Conservation (phyloP, 2,329 filamentous ascomycete species). For the Ceratocystis papillata region DNA sequence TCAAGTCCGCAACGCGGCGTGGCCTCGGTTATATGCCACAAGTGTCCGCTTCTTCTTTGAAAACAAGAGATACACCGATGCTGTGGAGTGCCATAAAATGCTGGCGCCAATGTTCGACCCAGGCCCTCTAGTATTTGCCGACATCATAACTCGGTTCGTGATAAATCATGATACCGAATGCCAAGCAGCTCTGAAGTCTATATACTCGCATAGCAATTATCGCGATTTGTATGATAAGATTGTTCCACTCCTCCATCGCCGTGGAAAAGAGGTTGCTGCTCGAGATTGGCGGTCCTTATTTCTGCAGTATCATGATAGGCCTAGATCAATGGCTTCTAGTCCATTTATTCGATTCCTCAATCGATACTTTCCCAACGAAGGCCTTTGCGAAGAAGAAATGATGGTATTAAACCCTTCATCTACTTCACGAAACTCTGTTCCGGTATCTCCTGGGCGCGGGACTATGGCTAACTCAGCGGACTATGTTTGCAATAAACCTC, state of each 20-base stretch:
- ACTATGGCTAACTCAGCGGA: not conserved
- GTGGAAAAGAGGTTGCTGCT: constrained; percentile 38
- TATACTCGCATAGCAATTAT: constrained; percentile 38
- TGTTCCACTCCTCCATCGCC: constrained; percentile 41
- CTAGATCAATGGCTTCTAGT: constrained; percentile 30
- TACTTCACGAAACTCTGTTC: not conserved
- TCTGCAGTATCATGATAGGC: constrained; percentile 26
- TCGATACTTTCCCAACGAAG: constrained; percentile 37
- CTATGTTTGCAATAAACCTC: not conserved
- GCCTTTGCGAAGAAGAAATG: constrained; percentile 34
- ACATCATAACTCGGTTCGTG: constrained; percentile 37
- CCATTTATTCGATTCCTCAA: constrained; percentile 41
- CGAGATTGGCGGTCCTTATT: constrained; percentile 40
- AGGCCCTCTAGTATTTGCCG: constrained; percentile 34
- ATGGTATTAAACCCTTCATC: constrained; percentile 24
- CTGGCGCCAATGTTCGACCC: constrained; percentile 38
- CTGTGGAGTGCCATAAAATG: constrained; percentile 40
- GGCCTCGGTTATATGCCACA: constrained; percentile 44
- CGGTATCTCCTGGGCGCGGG: not conserved
- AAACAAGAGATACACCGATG: constrained; percentile 33
- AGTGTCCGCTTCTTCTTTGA: constrained; percentile 37
- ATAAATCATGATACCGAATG: constrained; percentile 31
- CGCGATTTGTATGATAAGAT: constrained; percentile 41
- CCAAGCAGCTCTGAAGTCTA: constrained; percentile 34
- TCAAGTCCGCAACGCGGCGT: constrained; percentile 28